Conservation (phyloP, 805 yeast genomes). For the Teunomyces stri region DNA sequence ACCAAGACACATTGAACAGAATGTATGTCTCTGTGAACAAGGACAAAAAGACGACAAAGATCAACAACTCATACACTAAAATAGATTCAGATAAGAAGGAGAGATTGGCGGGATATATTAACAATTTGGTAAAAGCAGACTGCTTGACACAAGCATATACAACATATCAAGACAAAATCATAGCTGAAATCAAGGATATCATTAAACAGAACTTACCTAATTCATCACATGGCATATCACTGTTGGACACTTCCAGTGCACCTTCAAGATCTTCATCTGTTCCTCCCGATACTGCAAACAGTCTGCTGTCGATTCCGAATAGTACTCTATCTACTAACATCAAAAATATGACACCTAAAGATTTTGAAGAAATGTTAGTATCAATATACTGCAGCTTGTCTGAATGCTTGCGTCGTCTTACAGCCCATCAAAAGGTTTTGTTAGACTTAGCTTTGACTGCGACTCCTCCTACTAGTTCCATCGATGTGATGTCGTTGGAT, state of each 20-base stretch:
- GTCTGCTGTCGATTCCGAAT: constrained; percentile 4
- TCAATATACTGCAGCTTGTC: constrained; percentile 61
- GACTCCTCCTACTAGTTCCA: constrained; percentile 19
- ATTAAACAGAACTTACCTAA: constrained; percentile 66
- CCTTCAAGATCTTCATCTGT: constrained; percentile 30
- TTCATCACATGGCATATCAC: constrained; percentile 7
- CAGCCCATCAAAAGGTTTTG: constrained; percentile 74
- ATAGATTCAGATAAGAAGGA: constrained; percentile 35
- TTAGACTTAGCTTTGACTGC: constrained; percentile 60
- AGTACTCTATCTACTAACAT: constrained; percentile 41
- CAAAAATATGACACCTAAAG: constrained; percentile 65
- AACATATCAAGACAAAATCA: constrained; percentile 64
- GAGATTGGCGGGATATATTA: constrained; percentile 46
- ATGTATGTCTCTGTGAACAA: constrained; percentile 31
- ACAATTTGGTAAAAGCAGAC: constrained; percentile 60
- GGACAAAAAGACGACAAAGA: constrained; percentile 15
- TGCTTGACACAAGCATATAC: constrained; percentile 60
- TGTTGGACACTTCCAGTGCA: constrained; percentile 22
- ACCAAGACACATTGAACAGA: constrained; percentile 50
- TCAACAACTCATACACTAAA: constrained; percentile 39
- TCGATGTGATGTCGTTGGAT: constrained; percentile 60
- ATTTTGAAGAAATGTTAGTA: constrained; percentile 69
- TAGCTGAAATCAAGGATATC: constrained; percentile 67
- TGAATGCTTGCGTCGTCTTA: constrained; percentile 70
- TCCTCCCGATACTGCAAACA: constrained; percentile 18